These are phyloP conservation scores for Gentiana straminea DNA, from an alignment of 257 asterid species.

Conservation along the genomic window DNA sequence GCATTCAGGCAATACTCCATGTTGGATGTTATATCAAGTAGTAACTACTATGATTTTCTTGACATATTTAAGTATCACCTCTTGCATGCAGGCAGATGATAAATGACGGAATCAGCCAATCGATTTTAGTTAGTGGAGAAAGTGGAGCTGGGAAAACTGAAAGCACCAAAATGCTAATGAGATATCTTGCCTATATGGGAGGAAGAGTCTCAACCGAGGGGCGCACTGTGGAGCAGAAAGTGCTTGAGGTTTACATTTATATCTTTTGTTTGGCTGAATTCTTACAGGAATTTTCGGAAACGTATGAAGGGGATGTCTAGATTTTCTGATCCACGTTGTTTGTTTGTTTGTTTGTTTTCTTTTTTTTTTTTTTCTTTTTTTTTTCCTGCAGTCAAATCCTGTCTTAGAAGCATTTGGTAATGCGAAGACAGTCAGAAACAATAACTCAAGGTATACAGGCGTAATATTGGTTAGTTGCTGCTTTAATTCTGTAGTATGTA, in stretches of 20 bases:
- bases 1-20: constrained; percentile 58
- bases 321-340: no score
- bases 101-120: constrained; percentile 57
- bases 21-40: constrained; percentile 4
- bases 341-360: no score
- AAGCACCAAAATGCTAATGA: constrained; percentile 81
- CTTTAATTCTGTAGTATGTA: constrained; percentile 3
- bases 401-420: constrained; percentile 93
- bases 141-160: constrained; percentile 99
- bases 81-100: constrained; percentile 63
- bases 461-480: constrained; percentile 10
- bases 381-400: constrained; percentile 70
- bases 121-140: constrained; percentile 94
- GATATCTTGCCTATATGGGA: constrained; percentile 86
- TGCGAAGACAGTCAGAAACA: constrained; percentile 88
- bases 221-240: constrained; percentile 76
- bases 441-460: constrained; percentile 64
- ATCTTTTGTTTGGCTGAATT: neutral
- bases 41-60: constrained; percentile 5
- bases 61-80: constrained; percentile 11
- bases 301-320: neutral
- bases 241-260: constrained; percentile 61
- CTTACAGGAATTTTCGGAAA: neutral
- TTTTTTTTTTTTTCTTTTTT: neutral
- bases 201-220: constrained; percentile 58